A percentile compares a stretch with the other conserved stretches of the same genome.
Conservation (phyloP, 805 yeast species). For the Barnettozyma botsteinii region DNA sequence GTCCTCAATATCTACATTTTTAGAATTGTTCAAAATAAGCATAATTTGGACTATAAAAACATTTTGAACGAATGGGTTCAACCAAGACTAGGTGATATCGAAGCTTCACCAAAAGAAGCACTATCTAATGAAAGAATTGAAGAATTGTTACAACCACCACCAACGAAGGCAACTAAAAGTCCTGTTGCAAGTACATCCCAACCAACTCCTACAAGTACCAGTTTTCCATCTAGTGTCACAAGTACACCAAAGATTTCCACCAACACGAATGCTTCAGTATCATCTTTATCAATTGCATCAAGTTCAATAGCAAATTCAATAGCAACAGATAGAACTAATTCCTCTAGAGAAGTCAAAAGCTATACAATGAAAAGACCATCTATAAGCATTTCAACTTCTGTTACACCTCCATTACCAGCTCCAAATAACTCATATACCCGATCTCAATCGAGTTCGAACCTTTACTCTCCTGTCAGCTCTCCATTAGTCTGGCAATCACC, state of each 20-base stretch:
- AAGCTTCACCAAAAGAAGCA: slow-evolving; percentile 12
- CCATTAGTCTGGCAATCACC: slow-evolving; percentile 24
- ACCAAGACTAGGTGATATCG: slow-evolving; percentile 29
- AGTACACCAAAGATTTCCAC: background rate
- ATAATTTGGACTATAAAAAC: slow-evolving; percentile 18
- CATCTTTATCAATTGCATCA: background rate
- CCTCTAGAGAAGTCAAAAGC: background rate
- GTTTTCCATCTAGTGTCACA: background rate
- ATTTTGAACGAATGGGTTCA: slow-evolving; percentile 27
- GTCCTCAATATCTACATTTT: slow-evolving; percentile 36
- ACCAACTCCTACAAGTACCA: background rate
- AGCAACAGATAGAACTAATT: background rate
- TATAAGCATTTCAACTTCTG: slow-evolving; percentile 18
- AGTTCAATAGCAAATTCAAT: background rate
- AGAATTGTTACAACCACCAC: slow-evolving; percentile 18
- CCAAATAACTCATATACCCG: slow-evolving; percentile 9
- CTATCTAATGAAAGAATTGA: slow-evolving; percentile 20
- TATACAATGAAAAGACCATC: slow-evolving; percentile 9
- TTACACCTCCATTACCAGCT: slow-evolving; percentile 24
- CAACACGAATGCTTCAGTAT: background rate
- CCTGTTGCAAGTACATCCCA: background rate
- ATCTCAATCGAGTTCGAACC: slow-evolving; percentile 1
- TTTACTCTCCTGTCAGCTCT: slow-evolving; percentile 7
- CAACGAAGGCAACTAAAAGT: slow-evolving; percentile 9
- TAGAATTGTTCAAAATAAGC: slow-evolving; percentile 28